phyloP scores from a whole-genome alignment of 306 rosid species.

The Vachellia collinsii region DNA sequence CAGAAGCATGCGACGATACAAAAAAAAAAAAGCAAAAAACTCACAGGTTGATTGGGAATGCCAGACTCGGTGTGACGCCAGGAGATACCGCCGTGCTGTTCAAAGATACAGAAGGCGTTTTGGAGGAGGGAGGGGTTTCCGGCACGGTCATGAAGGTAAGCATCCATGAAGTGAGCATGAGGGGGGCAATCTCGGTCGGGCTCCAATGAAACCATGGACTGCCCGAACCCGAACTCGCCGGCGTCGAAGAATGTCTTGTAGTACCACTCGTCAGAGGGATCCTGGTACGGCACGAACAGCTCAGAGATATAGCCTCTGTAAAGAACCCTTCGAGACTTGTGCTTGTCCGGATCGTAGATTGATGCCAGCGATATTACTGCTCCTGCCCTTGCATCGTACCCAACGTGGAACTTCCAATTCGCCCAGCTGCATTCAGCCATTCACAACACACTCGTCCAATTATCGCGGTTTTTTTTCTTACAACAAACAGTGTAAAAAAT shows the following conservation, averaged over 20 bases:
- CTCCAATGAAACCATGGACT: slow-evolving; percentile 43
- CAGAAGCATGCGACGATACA: background rate
- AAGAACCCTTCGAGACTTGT: slow-evolving; percentile 37
- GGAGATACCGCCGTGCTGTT: slow-evolving; percentile 35
- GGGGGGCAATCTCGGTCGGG: slow-evolving; percentile 44
- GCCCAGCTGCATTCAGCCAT: no score
- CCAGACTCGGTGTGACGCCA: slow-evolving; percentile 50
- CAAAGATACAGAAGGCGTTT: slow-evolving; percentile 50
- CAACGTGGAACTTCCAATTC: slow-evolving; percentile 49
- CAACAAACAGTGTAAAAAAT: no score
- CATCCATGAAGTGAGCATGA: slow-evolving; percentile 35
- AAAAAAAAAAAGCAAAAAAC: background rate
- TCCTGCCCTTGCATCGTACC: slow-evolving; percentile 39
- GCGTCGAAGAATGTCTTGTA: slow-evolving; percentile 50
- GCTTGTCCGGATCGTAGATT: slow-evolving; percentile 35
- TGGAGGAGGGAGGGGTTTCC: slow-evolving; percentile 35
- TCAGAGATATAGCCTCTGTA: slow-evolving; percentile 48
- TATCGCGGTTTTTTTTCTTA: no score
- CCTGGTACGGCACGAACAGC: slow-evolving; percentile 48
- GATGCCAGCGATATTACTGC: slow-evolving; percentile 42
- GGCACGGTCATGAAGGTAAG: background rate
- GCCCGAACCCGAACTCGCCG: slow-evolving; percentile 46
- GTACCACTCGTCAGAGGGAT: slow-evolving; percentile 49
- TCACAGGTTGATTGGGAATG: slow-evolving; percentile 37
- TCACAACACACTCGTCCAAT: no score